phyloP scores from a whole-genome alignment of 139 green algal species.

The Tetradesmus obliquus region DNA sequence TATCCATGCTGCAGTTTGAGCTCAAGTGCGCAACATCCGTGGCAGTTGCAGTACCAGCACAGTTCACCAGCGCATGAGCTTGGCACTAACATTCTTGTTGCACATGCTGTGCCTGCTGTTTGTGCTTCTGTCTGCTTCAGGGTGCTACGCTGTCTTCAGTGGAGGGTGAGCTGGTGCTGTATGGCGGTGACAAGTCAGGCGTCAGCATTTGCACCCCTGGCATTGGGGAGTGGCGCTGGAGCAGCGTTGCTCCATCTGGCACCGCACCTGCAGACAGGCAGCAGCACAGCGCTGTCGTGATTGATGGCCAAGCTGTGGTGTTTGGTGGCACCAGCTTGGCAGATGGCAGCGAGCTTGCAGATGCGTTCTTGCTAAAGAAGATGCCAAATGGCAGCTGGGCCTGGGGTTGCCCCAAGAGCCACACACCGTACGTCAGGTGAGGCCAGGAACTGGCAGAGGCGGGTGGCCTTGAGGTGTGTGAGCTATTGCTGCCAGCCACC shows the following conservation, averaged over 20 bases:
- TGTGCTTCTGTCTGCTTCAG: background rate
- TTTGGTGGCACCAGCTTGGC: slow-evolving; percentile 73
- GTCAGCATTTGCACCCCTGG: slow-evolving; percentile 72
- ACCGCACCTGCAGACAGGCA: slow-evolving; percentile 60
- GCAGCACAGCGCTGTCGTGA: slow-evolving; percentile 55
- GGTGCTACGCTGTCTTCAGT: slow-evolving; percentile 62
- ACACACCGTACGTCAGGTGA: slow-evolving; percentile 60
- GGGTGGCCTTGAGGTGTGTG: background rate
- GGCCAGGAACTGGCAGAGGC: background rate
- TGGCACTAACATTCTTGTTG: background rate
- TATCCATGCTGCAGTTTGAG: no score
- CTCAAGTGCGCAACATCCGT: background rate
- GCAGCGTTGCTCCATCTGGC: slow-evolving; percentile 25
- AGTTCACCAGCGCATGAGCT: background rate
- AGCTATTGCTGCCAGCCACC: background rate
- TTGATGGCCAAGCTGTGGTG: slow-evolving; percentile 65
- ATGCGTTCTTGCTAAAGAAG: slow-evolving; percentile 72
- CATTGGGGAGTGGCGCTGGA: slow-evolving; percentile 70
- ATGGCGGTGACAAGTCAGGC: slow-evolving; percentile 77
- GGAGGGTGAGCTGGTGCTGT: slow-evolving; percentile 74
- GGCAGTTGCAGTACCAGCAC: background rate
- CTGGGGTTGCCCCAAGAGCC: slow-evolving; percentile 61
- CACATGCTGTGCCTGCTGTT: background rate
- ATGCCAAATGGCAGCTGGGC: slow-evolving; percentile 57
- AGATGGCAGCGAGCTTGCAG: slow-evolving; percentile 68